Percentiles rank a stretch among this genome's conserved stretches.
phyloP scores from a whole-genome alignment of 139 green algal genomes.

The Closterium sp. region DNA sequence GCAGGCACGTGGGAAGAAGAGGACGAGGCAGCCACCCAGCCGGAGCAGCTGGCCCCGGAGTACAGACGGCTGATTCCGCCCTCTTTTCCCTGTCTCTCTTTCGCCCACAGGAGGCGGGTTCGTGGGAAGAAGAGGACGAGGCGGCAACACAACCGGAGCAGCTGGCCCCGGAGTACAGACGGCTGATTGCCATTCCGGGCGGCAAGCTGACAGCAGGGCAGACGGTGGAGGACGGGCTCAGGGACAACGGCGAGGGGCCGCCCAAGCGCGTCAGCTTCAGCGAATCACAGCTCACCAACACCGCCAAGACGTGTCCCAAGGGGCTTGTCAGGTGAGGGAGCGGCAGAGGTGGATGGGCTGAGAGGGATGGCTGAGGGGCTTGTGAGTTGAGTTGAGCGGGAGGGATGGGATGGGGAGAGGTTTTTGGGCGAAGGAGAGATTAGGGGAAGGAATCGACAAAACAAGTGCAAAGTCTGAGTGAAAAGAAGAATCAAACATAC shows the following conservation, averaged over 20 bases:
- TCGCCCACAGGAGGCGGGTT: background rate
- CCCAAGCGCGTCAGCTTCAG: constrained; percentile 42
- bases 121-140: background rate
- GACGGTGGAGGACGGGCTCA: background rate
- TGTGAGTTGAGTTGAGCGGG: no score
- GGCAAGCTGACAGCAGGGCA: constrained; percentile 2
- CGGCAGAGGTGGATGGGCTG: background rate
- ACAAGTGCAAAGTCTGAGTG: no score
- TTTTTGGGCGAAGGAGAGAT: no score
- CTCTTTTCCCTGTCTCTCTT: no score
- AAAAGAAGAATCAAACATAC: no score
- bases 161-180: constrained; percentile 19
- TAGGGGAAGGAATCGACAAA: no score
- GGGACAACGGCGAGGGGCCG: background rate
- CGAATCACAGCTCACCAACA: constrained; percentile 18
- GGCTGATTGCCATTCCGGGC: constrained; percentile 33
- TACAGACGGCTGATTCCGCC: constrained; percentile 36
- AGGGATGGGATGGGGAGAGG: no score
- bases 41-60: background rate
- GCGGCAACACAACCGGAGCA: background rate
- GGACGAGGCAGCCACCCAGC: background rate
- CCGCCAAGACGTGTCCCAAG: constrained; percentile 11
- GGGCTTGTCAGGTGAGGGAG: constrained; percentile 16
- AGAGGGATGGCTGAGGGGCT: background rate
- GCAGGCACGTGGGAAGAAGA: background rate